Conservation (phyloP, 192 early-diverging fungal species). For the Chytriomyces confervae region DNA sequence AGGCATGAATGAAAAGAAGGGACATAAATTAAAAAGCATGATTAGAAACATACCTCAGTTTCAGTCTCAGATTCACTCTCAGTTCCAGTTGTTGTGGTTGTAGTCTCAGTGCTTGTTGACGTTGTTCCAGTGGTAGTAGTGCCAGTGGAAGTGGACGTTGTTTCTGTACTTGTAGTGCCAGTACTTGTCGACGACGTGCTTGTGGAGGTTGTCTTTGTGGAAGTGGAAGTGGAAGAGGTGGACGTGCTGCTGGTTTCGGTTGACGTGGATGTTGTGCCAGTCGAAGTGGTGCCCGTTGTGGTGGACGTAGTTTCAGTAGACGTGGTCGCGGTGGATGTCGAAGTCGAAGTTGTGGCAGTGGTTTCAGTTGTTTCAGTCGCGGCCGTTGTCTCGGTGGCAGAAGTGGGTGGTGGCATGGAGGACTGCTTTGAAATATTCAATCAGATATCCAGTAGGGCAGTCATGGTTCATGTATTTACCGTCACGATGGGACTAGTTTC, state of each 20-base stretch:
- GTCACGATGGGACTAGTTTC: background rate
- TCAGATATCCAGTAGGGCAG: background rate
- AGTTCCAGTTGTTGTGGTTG: background rate
- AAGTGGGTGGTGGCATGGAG: background rate
- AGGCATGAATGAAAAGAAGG: background rate
- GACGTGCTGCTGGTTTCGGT: background rate
- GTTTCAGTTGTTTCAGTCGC: background rate
- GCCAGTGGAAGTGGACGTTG: constrained; percentile 37
- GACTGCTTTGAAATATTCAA: background rate
- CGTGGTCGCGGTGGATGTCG: background rate
- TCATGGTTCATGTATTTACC: background rate
- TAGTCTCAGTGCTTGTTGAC: background rate
- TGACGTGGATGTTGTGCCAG: background rate
- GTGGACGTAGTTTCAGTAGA: background rate
- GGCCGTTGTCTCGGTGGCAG: background rate
- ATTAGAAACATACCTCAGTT: background rate
- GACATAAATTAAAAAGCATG: background rate
- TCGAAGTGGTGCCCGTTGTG: background rate
- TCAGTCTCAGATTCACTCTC: background rate
- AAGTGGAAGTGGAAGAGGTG: background rate
- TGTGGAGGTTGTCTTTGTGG: background rate
- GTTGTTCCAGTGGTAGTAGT: background rate
- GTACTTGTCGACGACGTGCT: background rate
- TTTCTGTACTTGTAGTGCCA: background rate
- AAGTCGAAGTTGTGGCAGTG: background rate